Evolutionary conservation across 306 rosid genomes (phyloP).

Genomic region (Cajanus cajan): DNA sequence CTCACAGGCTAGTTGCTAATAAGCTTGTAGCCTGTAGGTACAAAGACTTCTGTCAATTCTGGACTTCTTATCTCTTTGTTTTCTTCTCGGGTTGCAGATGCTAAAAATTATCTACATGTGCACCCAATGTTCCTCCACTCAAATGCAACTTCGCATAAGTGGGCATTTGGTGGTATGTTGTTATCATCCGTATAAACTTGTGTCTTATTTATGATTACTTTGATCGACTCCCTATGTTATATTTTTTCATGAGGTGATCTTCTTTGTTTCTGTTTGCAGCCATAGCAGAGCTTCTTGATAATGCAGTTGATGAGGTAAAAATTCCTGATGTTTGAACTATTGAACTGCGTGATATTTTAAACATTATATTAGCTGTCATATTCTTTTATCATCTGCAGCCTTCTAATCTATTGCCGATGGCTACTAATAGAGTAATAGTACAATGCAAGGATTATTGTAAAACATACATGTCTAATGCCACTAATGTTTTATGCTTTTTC

Average conservation of each 20-base stretch:
- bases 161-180: constrained; percentile 94
- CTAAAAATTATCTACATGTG: constrained; percentile 63
- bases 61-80: constrained; percentile 6
- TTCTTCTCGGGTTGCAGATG: constrained; percentile 50
- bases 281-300: constrained; percentile 88
- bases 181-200: constrained; percentile 2
- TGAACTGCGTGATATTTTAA: constrained; percentile 17
- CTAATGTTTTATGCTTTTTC: background rate
- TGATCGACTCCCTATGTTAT: background rate
- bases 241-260: background rate
- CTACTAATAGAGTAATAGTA: background rate
- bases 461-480: background rate
- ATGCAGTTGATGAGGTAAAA: constrained; percentile 92
- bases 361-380: background rate
- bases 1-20: background rate
- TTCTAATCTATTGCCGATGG: constrained; percentile 5
- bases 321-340: constrained; percentile 22
- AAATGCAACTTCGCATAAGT: constrained; percentile 96
- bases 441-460: constrained; percentile 1
- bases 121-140: constrained; percentile 95
- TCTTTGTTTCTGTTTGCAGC: constrained; percentile 56
- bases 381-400: background rate
- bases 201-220: background rate
- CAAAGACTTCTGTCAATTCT: constrained; percentile 7
- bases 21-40: background rate